Percentiles rank a stretch among this genome's conserved stretches.
Conservation (phyloP, 305 asterid genomes). For the Fraxinus albicans region DNA sequence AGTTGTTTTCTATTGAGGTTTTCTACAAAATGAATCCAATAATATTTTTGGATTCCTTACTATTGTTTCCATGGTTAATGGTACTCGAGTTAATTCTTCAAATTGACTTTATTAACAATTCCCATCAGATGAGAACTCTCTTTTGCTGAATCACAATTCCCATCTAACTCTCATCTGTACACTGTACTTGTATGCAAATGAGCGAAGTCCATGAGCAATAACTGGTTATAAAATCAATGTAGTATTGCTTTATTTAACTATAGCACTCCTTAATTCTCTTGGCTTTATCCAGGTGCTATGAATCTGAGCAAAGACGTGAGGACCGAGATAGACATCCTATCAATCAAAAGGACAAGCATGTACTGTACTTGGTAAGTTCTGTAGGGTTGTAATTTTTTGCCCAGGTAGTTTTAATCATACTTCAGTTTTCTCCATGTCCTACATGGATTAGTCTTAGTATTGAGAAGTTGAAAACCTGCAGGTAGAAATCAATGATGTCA, state of each 20-base stretch:
- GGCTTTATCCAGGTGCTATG: slow-evolving; percentile 71
- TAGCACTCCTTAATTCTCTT: slow-evolving; percentile 5
- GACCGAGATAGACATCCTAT: slow-evolving; percentile 89
- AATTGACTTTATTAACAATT: neutral
- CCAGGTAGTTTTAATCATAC: neutral
- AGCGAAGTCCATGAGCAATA: neutral
- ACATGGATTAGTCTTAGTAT: slow-evolving; percentile 11
- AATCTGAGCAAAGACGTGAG: slow-evolving; percentile 72
- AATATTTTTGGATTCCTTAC: neutral
- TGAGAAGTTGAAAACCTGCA: slow-evolving; percentile 37
- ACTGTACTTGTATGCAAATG: neutral
- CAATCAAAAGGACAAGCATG: slow-evolving; percentile 79
- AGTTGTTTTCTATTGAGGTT: neutral
- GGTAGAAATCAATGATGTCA: slow-evolving; percentile 66
- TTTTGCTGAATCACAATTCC: neutral
- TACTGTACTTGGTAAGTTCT: slow-evolving; percentile 64
- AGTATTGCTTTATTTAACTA: neutral
- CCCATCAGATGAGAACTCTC: neutral
- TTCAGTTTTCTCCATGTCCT: slow-evolving; percentile 6
- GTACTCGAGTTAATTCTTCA: neutral
- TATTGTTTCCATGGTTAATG: neutral
- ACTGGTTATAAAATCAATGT: neutral
- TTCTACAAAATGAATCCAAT: neutral
- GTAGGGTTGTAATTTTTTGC: neutral
- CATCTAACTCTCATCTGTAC: neutral